Evolutionary conservation across 108 stramenopile species (phyloP), one percentile per base, ranked within the genome.

Genomic region (Fistulifera pelliculosa): DNA sequence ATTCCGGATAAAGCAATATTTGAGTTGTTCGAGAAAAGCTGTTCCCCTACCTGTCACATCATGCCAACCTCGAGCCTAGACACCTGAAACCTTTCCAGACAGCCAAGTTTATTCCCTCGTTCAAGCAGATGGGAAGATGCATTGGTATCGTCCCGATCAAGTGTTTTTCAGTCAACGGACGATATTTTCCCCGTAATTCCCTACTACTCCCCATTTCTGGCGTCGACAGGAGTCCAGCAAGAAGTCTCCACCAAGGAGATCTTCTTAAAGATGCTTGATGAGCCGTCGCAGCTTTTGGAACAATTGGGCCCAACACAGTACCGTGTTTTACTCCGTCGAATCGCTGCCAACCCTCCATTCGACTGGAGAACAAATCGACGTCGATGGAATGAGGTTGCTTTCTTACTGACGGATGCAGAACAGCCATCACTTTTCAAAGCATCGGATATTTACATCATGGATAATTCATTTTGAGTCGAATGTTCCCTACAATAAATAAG

Each of bases 271-370:
- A 27, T 61, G 16, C 63, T 74, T 40, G 28, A 61, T 27, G 49
- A 60, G 42, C 87, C 87, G 0, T 48, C 75, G 48, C 55, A 56
- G 48, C 79, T 85, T 16, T 43, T 89, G 17, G 56, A 74, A 26
- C 62, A 58, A 17, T 52, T 61, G 54, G 77, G 60, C 40, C 67
- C 76, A 15, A 54, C 58, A 25, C 74, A 78, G 31, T 89, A 89
- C 64, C 70, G 75, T 43, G 38, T 48, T 14, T 62, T 85, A 12
- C 68, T 89, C 5, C 70, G 80, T 4, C 73, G 83, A 11, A 75
- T 89, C 21, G 87, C 87, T 43, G 66, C 83, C 0, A 64, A 88
- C 26, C 77, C 74, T 18, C 85, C 86, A 7, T 83, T 84, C 56
- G 45, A 52, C 28, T 60, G 68, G n/a, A 73, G 82, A 6, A 73